Evolutionary conservation across 805 yeast species (phyloP).

Genomic region (Candida fluviatilis): DNA sequence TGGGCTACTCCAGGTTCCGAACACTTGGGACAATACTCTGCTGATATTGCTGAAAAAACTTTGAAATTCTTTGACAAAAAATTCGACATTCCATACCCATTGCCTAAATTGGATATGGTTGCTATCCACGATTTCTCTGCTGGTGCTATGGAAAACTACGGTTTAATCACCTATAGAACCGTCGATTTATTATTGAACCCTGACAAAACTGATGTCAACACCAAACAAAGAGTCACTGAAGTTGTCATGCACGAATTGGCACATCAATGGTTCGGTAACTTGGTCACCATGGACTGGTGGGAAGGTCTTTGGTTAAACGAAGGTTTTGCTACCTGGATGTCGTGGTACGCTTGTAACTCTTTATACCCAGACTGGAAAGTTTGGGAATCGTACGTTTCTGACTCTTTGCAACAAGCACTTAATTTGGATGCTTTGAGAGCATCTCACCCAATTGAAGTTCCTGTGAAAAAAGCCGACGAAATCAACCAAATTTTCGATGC

Average conservation of each 20-base stretch:
- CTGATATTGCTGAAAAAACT: constrained; percentile 71
- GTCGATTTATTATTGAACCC: constrained; percentile 73
- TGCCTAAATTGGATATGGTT: constrained; percentile 78
- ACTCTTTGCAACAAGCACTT: constrained; percentile 71
- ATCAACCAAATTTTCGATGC: constrained; percentile 84
- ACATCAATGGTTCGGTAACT: constrained; percentile 89
- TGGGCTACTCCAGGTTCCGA: constrained; percentile 78
- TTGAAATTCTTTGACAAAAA: constrained; percentile 67
- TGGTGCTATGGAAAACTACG: constrained; percentile 90
- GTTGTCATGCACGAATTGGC: constrained; percentile 88
- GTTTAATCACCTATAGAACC: constrained; percentile 74
- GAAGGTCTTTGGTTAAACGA: constrained; percentile 86
- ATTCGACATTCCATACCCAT: constrained; percentile 71
- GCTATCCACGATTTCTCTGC: constrained; percentile 82
- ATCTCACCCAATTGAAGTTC: constrained; percentile 84
- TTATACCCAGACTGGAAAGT: constrained; percentile 84
- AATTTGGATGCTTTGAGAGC: constrained; percentile 74
- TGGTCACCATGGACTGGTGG: constrained; percentile 93
- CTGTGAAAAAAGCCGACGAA: constrained; percentile 72
- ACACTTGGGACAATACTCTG: constrained; percentile 66
- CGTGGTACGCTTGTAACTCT: constrained; percentile 77
- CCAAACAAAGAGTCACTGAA: constrained; percentile 74
- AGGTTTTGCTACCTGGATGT: constrained; percentile 90
- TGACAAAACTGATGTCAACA: constrained; percentile 56
- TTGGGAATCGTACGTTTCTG: constrained; percentile 79